Evolutionary conservation across 1,284 basidiomycete species (phyloP).

Genomic region (Stygiomarasmius scandens): DNA sequence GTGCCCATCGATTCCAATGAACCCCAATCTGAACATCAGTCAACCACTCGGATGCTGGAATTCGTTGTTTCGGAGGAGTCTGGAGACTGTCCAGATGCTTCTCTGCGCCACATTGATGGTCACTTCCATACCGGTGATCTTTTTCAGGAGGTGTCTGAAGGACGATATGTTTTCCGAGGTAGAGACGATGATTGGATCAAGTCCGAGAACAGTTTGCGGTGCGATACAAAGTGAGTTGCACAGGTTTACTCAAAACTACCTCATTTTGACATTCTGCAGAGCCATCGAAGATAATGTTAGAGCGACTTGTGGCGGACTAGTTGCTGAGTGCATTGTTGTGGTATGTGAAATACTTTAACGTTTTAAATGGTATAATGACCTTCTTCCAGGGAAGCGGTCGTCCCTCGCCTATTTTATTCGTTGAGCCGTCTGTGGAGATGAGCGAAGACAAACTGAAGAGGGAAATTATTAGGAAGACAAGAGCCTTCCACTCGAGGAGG

Average conservation of each 20-base stretch:
- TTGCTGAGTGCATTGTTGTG: slow-evolving; percentile 71
- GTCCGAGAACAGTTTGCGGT: slow-evolving; percentile 70
- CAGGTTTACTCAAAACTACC: not conserved
- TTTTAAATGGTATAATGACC: not conserved
- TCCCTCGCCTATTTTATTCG: slow-evolving; percentile 68
- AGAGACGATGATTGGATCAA: slow-evolving; percentile 82
- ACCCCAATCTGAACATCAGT: slow-evolving; percentile 48
- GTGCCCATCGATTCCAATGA: slow-evolving; percentile 47
- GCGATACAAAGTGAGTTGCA: slow-evolving; percentile 63
- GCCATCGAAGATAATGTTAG: slow-evolving; percentile 74
- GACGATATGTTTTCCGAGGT: slow-evolving; percentile 63
- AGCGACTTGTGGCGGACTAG: slow-evolving; percentile 55
- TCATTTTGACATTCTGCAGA: slow-evolving; percentile 31
- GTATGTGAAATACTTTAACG: not conserved
- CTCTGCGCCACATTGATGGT: slow-evolving; percentile 59
- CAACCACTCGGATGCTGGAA: slow-evolving; percentile 58
- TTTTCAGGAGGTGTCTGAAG: slow-evolving; percentile 59
- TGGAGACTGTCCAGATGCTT: slow-evolving; percentile 65
- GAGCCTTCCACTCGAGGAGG: slow-evolving; percentile 62
- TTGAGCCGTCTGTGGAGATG: slow-evolving; percentile 52
- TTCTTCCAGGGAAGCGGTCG: slow-evolving; percentile 57
- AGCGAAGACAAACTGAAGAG: slow-evolving; percentile 57
- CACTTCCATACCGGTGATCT: slow-evolving; percentile 77
- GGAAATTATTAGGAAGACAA: slow-evolving; percentile 66
- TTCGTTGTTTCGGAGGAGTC: slow-evolving; percentile 66